These are phyloP conservation scores for Sporothrix globosa DNA, from an alignment of 2,329 filamentous ascomycete species.

Conservation along the genomic window DNA sequence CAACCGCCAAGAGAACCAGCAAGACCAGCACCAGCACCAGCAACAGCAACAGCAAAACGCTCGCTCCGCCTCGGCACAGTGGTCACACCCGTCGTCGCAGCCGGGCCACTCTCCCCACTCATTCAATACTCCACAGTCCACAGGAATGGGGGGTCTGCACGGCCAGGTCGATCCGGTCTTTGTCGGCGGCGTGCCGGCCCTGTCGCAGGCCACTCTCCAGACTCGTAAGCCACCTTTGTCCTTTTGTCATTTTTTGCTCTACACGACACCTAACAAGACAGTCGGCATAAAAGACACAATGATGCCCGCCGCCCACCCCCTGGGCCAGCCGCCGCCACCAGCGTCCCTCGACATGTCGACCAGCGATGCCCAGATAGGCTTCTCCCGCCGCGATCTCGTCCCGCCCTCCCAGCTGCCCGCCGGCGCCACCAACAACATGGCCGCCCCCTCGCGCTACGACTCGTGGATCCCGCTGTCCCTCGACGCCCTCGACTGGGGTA, in stretches of 20 bases:
- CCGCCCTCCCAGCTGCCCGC: conserved; percentile 24
- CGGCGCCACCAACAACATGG: conserved; percentile 5
- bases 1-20: conserved; percentile 2
- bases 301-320: background rate
- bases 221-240: background rate
- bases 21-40: background rate
- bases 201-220: background rate
- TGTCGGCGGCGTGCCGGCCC: background rate
- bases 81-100: background rate
- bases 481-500: conserved; percentile 35
- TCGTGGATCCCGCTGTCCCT: conserved; percentile 37
- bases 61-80: background rate
- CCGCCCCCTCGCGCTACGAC: conserved; percentile 26
- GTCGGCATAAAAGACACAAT: conserved; percentile 18
- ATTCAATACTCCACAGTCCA: background rate
- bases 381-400: conserved; percentile 33
- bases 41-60: background rate
- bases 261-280: background rate
- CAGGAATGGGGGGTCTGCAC: too few species aligned
- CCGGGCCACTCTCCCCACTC: background rate
- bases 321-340: background rate
- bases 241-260: too few species aligned
- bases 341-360: background rate
- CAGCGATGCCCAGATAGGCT: conserved; percentile 20
- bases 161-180: background rate